Percentiles rank a stretch among this genome's conserved stretches.
phyloP scores from a whole-genome alignment of 2,329 filamentous ascomycete species.

The Fusarium dimerum region DNA sequence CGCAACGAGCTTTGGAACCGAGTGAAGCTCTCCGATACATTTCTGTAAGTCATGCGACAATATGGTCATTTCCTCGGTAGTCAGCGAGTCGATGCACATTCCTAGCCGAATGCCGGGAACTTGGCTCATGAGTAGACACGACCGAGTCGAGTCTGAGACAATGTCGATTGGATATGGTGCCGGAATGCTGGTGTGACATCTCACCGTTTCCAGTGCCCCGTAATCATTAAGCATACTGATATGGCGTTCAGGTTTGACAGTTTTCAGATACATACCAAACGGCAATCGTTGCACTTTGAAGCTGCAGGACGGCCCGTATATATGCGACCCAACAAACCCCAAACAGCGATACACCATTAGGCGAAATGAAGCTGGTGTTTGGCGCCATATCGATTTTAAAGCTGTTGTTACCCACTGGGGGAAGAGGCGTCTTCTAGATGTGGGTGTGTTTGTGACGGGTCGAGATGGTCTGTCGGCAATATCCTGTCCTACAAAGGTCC shows the following conservation, averaged over 20 bases:
- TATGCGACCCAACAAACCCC: fast-evolving
- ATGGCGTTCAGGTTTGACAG: neutral
- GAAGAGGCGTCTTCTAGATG: neutral
- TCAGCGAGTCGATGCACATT: neutral
- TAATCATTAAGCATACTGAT: neutral
- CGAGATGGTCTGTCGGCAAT: neutral
- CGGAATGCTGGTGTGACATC: neutral
- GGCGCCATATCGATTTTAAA: neutral
- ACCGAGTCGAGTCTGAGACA: fast-evolving
- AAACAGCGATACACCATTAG: neutral
- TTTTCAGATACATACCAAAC: constrained; percentile 5
- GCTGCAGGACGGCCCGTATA: neutral
- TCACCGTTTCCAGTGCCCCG: neutral
- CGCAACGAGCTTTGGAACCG: neutral
- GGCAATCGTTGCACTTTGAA: constrained; percentile 1
- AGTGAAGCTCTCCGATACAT: neutral
- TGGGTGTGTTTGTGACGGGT: neutral
- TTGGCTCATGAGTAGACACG: neutral
- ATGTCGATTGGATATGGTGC: neutral
- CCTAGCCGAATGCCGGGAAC: neutral
- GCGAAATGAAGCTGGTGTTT: neutral
- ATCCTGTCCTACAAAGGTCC: neutral
- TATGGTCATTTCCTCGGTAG: neutral
- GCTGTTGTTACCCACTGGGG: neutral
- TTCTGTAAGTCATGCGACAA: neutral